Percentiles rank a stretch among this genome's conserved stretches.
phyloP scores from a whole-genome alignment of 345 rosid species.

The Aethionema arabicum region DNA sequence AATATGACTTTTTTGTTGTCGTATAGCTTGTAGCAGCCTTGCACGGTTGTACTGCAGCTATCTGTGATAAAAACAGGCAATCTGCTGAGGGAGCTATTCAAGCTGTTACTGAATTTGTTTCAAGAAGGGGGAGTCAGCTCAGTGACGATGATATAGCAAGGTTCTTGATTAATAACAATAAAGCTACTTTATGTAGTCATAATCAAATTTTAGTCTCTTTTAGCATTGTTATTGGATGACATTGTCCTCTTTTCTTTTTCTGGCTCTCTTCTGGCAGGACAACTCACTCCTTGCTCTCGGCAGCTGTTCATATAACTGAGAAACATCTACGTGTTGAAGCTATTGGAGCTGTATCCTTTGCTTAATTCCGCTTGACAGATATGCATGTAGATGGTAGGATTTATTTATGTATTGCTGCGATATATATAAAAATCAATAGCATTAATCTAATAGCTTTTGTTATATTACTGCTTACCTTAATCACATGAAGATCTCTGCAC shows the following conservation, averaged over 20 bases:
- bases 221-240: slow-evolving; percentile 16
- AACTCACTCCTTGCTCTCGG: slow-evolving; percentile 84
- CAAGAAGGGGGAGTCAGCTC: slow-evolving; percentile 74
- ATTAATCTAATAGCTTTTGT: slow-evolving; percentile 24
- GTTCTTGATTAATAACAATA: slow-evolving; percentile 37
- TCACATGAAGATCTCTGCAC: slow-evolving; percentile 60
- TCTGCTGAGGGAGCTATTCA: slow-evolving; percentile 96
- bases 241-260: slow-evolving; percentile 16
- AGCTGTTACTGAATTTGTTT: slow-evolving; percentile 87
- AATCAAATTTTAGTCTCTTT: background rate
- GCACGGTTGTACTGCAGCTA: slow-evolving; percentile 68
- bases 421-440: slow-evolving; percentile 9
- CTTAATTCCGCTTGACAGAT: slow-evolving; percentile 19
- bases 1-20: slow-evolving; percentile 33
- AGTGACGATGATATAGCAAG: slow-evolving; percentile 73
- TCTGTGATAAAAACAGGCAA: slow-evolving; percentile 83
- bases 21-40: slow-evolving; percentile 83
- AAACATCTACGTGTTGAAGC: slow-evolving; percentile 85
- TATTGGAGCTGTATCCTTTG: slow-evolving; percentile 84
- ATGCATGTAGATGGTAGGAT: background rate
- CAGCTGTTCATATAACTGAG: slow-evolving; percentile 80
- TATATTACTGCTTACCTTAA: slow-evolving; percentile 45
- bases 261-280: slow-evolving; percentile 55
- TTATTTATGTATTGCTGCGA: slow-evolving; percentile 18
- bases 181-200: slow-evolving; percentile 12